Conservation (phyloP, 2,329 filamentous ascomycete species). For the Trichoderma hamatum region DNA sequence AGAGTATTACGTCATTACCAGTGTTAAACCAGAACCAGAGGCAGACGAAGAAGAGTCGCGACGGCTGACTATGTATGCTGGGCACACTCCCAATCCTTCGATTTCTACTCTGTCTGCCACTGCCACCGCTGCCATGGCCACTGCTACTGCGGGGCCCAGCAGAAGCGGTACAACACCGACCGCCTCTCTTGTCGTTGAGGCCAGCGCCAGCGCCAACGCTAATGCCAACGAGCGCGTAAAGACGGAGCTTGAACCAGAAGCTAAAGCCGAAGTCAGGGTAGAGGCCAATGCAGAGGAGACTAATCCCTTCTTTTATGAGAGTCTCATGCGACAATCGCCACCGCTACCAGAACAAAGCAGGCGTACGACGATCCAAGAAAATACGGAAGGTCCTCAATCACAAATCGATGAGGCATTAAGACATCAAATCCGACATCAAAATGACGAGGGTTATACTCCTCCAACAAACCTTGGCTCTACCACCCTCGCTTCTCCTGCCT, state of each 20-base stretch:
- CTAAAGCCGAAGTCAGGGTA: background rate
- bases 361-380: background rate
- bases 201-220: background rate
- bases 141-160: conserved; percentile 35
- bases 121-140: conserved; percentile 29
- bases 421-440: background rate
- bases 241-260: background rate
- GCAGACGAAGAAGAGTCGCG: conserved; percentile 53
- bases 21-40: conserved; percentile 42
- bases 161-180: conserved; percentile 38
- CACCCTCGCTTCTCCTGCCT: background rate
- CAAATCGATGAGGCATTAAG: background rate
- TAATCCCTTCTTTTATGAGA: background rate
- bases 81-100: conserved; percentile 65
- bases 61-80: conserved; percentile 63
- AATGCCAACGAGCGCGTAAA: background rate
- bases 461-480: conserved; percentile 12
- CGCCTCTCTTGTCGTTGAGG: background rate
- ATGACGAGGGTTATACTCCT: background rate
- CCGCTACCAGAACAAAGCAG: background rate
- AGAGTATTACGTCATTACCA: background rate
- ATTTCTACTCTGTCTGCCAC: conserved; percentile 54
- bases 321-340: background rate
- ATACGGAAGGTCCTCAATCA: background rate
- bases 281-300: background rate